These are phyloP conservation scores for Claviceps fusiformis DNA, from an alignment of 2,329 filamentous ascomycete species.

Conservation along the genomic window DNA sequence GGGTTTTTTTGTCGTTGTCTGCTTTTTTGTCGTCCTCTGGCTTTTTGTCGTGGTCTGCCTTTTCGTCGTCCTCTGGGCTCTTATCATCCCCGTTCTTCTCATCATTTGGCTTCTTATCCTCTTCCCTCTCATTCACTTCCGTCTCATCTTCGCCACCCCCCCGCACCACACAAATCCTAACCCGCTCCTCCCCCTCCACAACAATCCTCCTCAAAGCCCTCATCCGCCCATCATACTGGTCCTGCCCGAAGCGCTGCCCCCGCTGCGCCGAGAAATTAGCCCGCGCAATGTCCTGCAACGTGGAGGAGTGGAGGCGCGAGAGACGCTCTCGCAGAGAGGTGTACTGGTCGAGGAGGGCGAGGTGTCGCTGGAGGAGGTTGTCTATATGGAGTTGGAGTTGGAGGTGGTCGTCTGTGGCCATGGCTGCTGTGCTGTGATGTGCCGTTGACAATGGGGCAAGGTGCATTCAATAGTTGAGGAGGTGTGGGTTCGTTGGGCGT, in stretches of 20 bases:
- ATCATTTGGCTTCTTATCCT: neutral
- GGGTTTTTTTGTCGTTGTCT: neutral
- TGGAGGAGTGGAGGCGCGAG: slow-evolving; percentile 35
- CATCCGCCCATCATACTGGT: slow-evolving; percentile 64
- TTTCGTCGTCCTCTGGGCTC: neutral
- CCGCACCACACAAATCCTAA: neutral
- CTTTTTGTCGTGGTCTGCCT: neutral
- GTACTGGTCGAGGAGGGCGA: slow-evolving; percentile 54
- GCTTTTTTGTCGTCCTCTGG: neutral
- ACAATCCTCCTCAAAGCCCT: slow-evolving; percentile 35
- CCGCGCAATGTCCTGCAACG: slow-evolving; percentile 51
- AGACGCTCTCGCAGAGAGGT: slow-evolving; percentile 43
- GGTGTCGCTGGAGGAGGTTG: slow-evolving; percentile 48
- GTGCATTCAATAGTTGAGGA: too few relatives aligned
- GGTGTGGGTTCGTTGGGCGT: too few relatives aligned
- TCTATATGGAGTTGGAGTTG: slow-evolving; percentile 36
- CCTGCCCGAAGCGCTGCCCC: slow-evolving; percentile 50
- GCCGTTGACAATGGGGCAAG: too few relatives aligned
- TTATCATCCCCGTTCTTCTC: neutral
- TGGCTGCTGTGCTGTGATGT: neutral
- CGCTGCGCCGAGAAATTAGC: slow-evolving; percentile 60
- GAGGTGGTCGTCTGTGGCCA: slow-evolving; percentile 1
- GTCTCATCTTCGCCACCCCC: neutral
- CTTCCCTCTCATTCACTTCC: neutral
- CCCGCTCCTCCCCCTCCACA: neutral